phyloP scores from a whole-genome alignment of 441 rosid species.

The Croton laevigatus region DNA sequence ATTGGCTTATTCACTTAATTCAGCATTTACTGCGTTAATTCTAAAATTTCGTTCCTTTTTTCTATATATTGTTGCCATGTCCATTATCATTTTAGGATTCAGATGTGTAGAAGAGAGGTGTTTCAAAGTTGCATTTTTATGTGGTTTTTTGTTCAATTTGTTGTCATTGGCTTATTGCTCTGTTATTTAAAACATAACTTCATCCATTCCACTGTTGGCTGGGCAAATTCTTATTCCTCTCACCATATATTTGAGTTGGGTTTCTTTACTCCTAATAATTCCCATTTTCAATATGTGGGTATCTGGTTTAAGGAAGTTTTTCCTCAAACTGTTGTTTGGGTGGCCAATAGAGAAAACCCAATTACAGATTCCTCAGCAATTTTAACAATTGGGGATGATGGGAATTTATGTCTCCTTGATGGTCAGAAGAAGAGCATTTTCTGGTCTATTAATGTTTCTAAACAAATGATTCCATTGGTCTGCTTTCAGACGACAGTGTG shows the following conservation, averaged over 20 bases:
- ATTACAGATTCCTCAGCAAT: slow-evolving; percentile 14
- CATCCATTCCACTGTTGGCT: no score
- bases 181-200: no score
- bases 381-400: slow-evolving; percentile 14
- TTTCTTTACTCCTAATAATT: slow-evolving; percentile 23
- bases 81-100: no score
- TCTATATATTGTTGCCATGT: no score
- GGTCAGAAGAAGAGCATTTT: slow-evolving; percentile 5
- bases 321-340: slow-evolving; percentile 25
- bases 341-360: slow-evolving; percentile 25
- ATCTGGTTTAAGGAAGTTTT: slow-evolving; percentile 30
- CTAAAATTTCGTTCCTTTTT: no score
- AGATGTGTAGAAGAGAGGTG: no score
- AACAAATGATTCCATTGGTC: slow-evolving; percentile 4
- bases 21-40: no score
- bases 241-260: slow-evolving; percentile 19
- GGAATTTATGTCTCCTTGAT: slow-evolving; percentile 19
- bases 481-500: slow-evolving; percentile 8
- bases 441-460: slow-evolving; percentile 20
- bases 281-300: slow-evolving; percentile 20
- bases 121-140: no score
- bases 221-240: slow-evolving; percentile 21
- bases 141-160: no score
- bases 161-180: no score
- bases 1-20: no score